Evolutionary conservation across 1,284 basidiomycete genomes (phyloP), one percentile per base, ranked within the genome.

Genomic region (Phaffia rhodozyma): DNA sequence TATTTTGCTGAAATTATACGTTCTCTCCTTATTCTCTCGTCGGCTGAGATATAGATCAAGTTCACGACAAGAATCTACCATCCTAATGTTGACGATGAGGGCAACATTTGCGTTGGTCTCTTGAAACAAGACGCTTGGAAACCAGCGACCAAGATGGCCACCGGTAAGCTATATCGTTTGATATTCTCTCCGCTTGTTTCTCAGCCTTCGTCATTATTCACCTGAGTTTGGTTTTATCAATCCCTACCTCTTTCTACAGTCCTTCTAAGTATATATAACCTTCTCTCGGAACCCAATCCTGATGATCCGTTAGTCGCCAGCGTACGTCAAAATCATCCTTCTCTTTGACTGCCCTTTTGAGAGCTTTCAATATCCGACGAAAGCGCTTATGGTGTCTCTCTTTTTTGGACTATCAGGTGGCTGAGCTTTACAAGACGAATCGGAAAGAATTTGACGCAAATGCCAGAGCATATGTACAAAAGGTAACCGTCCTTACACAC

Each of bases 21-120:
- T 50, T 13, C n/a, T 55, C 18, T n/a, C 9, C 5, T 50, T 5
- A 27, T n/a, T 27, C 32, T 27, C 23, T 54, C 4, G 21, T 47
- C 59, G 38, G 38, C 38, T 16, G 38, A 43, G 38, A 43, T 7
- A 55, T 60, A 66, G 60, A 53, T 62, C 60, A 61, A 66, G 43
- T 66, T 66, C 60, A 20, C 30, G n/a, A 66, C 64, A 47, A 61
- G 54, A 47, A 66, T 61, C 32, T 66, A 66, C 49, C 64, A 66
- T 48, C 64, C 64, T 1, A 66, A 66, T 57, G 60, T 66, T 25
- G 64, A 66, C 48, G 64, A 66, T 38, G 64, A 66, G 55, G 64
- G 64, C 48, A 66, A 66, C 56, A 66, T 66, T 27, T 66, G 64
- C 29, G 56, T 66, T 30, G 64, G 59, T 11, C 57, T 66, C 16